A percentile compares a stretch with the other conserved stretches of the same genome.
Conservation (phyloP, 352 stramenopile genomes). For the Aphanomyces stellatus region DNA sequence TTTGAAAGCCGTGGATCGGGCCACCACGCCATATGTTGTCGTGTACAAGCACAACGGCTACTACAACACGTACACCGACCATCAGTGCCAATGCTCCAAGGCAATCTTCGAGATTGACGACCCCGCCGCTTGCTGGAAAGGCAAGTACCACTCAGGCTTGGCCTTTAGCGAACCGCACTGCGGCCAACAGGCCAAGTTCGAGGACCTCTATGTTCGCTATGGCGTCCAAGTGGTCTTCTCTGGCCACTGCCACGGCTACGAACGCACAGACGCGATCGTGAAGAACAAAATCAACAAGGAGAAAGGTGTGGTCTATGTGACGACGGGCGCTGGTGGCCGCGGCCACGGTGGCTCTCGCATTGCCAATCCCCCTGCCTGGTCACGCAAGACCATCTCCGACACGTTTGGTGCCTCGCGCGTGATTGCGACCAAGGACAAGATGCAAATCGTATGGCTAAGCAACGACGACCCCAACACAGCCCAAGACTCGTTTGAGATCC, state of each 20-base stretch:
- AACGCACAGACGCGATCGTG: background rate
- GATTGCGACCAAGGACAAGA: background rate
- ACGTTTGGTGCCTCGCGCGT: conserved; percentile 6
- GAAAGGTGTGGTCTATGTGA: conserved; percentile 24
- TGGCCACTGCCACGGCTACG: conserved; percentile 25
- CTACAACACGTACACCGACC: conserved; percentile 54
- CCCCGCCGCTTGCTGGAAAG: conserved; percentile 35
- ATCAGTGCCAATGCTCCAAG: conserved; percentile 45
- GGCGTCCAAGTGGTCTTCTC: conserved; percentile 21
- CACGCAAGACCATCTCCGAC: background rate
- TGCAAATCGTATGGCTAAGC: background rate
- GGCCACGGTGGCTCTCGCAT: background rate
- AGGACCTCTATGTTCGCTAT: conserved; percentile 22
- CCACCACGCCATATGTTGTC: background rate
- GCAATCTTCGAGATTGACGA: conserved; percentile 34
- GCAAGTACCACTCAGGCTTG: conserved; percentile 32
- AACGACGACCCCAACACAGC: background rate
- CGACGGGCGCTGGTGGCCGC: conserved; percentile 5
- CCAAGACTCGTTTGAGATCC: background rate
- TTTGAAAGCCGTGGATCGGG: background rate
- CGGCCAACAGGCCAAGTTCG: conserved; percentile 23
- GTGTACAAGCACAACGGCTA: conserved; percentile 28
- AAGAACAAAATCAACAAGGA: conserved; percentile 10
- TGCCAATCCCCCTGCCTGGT: background rate
- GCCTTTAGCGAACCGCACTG: conserved; percentile 31